Base-by-base conservation (phyloP, 257 asterid species). In the Solanum sitiens region DNA sequence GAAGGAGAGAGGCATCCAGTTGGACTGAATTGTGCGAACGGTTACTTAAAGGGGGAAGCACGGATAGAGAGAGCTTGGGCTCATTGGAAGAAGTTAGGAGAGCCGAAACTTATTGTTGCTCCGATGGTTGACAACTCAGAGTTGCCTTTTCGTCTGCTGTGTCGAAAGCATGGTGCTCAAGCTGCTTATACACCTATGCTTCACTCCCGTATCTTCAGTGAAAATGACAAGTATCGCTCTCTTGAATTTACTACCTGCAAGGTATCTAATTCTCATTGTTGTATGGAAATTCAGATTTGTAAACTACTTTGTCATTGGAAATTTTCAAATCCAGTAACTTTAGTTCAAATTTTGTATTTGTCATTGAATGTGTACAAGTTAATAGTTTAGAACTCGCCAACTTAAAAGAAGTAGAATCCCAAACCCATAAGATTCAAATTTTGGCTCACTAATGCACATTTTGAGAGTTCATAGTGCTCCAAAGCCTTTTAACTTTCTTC, bases 111-210 rank as follows among this genome's bases (percentile, higher is more conserved):
- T 88, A 84, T 94, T 50, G 99, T 96, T 47, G 99, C 99, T 5
- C 99, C 98, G 39, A 96, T 95, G 99, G 99, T 97, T 70, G 99
- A 96, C 89, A 96, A 97, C 93, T 97, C 99, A 45, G 99, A 97
- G 96, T 92, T 97, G 2, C 99, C 99, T 9, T 97, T 95, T 90
- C 98, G 99, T 42, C 30, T 95, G 93, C 98, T 96, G 82, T 97
- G 99, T 91, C 92, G 99, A 4, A 96, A 94, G 90, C 95, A 94
- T 89, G 99, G 99, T 50, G 99, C 99, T 42, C 89, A 94, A 68
- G 99, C 98, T 23, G 99, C 99, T 83, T 97, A 97, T 79, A 97
- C 99, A 11, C 99, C 99, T 7, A 96, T 97, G 99, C 95, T 97
- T 47, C 99, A 97, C 85, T 94, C 99, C 23, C 95, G 99, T 70